Percentiles rank a stretch among this genome's conserved stretches.
These are phyloP conservation scores for Pholiota adiposa DNA, from an alignment of 1,284 basidiomycete species.

Conservation along the genomic window DNA sequence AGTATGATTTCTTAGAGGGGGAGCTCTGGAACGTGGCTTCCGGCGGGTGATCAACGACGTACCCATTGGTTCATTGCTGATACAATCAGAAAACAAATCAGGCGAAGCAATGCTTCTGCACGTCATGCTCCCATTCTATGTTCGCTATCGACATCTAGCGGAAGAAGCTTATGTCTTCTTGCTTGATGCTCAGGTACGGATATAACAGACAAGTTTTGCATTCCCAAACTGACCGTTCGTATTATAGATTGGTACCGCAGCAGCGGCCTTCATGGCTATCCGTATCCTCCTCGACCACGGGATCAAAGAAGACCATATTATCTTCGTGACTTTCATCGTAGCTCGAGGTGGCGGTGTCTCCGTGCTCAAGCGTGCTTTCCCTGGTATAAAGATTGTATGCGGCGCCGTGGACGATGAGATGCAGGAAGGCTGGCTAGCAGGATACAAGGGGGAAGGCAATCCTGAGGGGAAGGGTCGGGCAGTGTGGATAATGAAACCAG, in stretches of 20 bases:
- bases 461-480: conserved; percentile 55
- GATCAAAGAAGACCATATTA: conserved; percentile 82
- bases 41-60: conserved; percentile 88
- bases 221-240: not conserved
- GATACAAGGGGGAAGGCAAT: conserved; percentile 47
- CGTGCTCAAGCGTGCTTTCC: conserved; percentile 83
- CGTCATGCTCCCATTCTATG: conserved; percentile 73
- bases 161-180: conserved; percentile 82
- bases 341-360: conserved; percentile 80
- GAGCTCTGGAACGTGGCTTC: conserved; percentile 90
- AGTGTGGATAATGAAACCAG: conserved; percentile 79
- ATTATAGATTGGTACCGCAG: conserved; percentile 87
- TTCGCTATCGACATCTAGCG: conserved; percentile 71
- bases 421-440: conserved; percentile 71
- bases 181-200: conserved; percentile 87
- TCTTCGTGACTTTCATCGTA: conserved; percentile 90
- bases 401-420: conserved; percentile 81
- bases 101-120: conserved; percentile 92
- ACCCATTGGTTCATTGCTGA: conserved; percentile 86
- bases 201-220: not conserved
- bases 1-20: conserved; percentile 57
- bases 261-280: conserved; percentile 95
- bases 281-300: conserved; percentile 96
- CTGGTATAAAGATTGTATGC: conserved; percentile 79
- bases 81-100: conserved; percentile 85